Conservation (phyloP, 2,329 filamentous ascomycete genomes). For the Colletotrichum chlorophyti region DNA sequence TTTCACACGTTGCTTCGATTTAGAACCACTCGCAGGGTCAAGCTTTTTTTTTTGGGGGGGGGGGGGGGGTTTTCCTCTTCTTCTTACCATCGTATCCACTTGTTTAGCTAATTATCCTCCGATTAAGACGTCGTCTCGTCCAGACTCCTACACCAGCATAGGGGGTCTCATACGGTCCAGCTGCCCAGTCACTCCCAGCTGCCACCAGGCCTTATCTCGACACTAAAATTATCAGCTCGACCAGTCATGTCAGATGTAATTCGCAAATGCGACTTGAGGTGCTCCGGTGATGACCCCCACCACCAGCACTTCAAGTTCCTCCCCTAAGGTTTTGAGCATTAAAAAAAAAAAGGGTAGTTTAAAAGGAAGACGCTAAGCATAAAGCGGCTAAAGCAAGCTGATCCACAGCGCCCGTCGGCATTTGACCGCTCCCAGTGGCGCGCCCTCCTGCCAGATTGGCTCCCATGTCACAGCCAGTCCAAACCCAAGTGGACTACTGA, state of each 20-base stretch:
- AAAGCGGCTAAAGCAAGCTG: constrained; percentile 33
- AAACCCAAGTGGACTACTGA: constrained; percentile 16
- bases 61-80: too few relatives aligned
- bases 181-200: background rate
- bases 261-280: constrained; percentile 6
- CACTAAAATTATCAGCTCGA: background rate
- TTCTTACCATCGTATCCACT: constrained; percentile 22
- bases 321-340: constrained; percentile 7
- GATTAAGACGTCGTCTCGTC: constrained; percentile 14
- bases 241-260: constrained; percentile 3
- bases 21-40: constrained; percentile 12
- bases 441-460: constrained; percentile 25
- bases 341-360: background rate
- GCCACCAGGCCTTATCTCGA: background rate
- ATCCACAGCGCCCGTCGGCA: constrained; percentile 32
- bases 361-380: constrained; percentile 26
- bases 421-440: constrained; percentile 26
- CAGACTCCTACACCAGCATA: too few relatives aligned
- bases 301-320: constrained; percentile 16
- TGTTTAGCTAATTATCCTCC: constrained; percentile 27
- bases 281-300: constrained; percentile 4
- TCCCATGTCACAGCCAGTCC: constrained; percentile 22
- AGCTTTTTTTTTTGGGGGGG: too few relatives aligned
- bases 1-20: background rate
- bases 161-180: too few relatives aligned